Percentiles rank a stretch among this genome's conserved stretches.
These are phyloP conservation scores for Sporisorium exsertum DNA, from an alignment of 1,284 basidiomycete species.

Conservation along the genomic window DNA sequence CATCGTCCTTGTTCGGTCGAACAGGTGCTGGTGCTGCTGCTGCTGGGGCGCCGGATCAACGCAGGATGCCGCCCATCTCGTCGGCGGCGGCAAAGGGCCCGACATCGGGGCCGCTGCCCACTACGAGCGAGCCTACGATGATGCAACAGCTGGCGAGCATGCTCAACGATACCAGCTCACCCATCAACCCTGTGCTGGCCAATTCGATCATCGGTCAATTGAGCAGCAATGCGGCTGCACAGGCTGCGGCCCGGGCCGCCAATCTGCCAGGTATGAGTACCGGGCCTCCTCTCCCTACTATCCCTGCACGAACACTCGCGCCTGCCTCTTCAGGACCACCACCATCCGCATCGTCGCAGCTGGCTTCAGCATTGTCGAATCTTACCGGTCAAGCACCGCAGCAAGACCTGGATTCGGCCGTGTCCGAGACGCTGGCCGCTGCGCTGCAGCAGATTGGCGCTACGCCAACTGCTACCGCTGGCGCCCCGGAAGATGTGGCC, in stretches of 20 bases:
- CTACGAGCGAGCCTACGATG: constrained; percentile 51
- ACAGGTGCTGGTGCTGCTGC: not conserved
- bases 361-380: constrained; percentile 50
- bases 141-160: constrained; percentile 53
- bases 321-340: constrained; percentile 8
- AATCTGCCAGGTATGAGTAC: constrained; percentile 27
- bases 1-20: constrained; percentile 14
- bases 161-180: constrained; percentile 50
- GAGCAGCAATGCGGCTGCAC: constrained; percentile 50
- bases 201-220: constrained; percentile 46
- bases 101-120: constrained; percentile 35
- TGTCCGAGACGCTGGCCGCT: constrained; percentile 58
- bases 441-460: constrained; percentile 58
- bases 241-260: constrained; percentile 31
- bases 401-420: constrained; percentile 58
- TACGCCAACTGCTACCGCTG: constrained; percentile 6
- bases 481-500: constrained; percentile 1
- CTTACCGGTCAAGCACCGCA: constrained; percentile 30
- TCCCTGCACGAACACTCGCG: constrained; percentile 13
- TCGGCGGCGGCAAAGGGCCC: constrained; percentile 34
- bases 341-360: constrained; percentile 26
- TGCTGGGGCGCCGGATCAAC: constrained; percentile 10
- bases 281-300: constrained; percentile 23
- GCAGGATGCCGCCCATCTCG: constrained; percentile 17
- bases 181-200: constrained; percentile 45